Evolutionary conservation across 2,329 filamentous ascomycete genomes (phyloP).

Genomic region (Aspergillus texensis): DNA sequence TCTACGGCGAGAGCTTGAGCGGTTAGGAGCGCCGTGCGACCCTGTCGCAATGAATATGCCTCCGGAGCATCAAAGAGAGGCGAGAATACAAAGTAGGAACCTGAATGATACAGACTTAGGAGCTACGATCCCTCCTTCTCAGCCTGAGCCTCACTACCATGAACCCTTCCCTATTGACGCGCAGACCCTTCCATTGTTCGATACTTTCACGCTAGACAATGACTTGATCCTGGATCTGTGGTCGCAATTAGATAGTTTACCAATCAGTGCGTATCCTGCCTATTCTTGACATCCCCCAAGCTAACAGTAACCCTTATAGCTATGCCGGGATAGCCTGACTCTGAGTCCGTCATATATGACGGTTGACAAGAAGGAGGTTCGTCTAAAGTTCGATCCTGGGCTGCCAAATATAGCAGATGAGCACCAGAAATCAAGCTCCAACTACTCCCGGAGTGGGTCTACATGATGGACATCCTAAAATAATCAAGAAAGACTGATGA

Average conservation of each 20-base stretch:
- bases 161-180: constrained; percentile 15
- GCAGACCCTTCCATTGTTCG: constrained; percentile 22
- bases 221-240: constrained; percentile 29
- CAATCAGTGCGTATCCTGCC: constrained; percentile 18
- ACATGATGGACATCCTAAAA: no score
- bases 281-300: neutral
- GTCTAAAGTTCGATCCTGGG: no score
- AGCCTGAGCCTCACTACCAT: neutral
- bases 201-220: constrained; percentile 21
- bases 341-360: no score
- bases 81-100: no score
- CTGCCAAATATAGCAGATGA: no score
- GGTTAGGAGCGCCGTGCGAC: neutral
- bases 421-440: no score
- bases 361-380: no score
- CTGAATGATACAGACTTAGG: neutral
- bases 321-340: neutral
- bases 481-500: no score
- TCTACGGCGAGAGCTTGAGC: constrained; percentile 20
- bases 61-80: neutral
- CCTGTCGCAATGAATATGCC: neutral
- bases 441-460: no score
- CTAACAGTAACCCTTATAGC: neutral
- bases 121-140: neutral
- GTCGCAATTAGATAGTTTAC: constrained; percentile 32